phyloP scores from a whole-genome alignment of 2,329 filamentous ascomycete genomes.

The Alternaria postmessia region DNA sequence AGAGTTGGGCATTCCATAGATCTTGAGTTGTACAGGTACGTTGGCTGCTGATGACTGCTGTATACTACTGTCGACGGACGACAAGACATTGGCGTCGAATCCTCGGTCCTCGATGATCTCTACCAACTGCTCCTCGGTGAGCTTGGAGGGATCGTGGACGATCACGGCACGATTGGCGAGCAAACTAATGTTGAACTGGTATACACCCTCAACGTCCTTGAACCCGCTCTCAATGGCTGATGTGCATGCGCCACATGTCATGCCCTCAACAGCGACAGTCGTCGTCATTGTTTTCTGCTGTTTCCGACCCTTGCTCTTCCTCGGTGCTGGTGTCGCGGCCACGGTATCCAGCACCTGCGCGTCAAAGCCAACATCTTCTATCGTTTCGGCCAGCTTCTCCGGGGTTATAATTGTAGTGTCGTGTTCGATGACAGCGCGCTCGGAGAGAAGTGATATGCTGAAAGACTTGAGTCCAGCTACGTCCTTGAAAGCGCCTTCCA shows the following conservation, averaged over 20 bases:
- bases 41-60: conserved; percentile 63
- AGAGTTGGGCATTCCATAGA: conserved; percentile 81
- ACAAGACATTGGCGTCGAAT: conserved; percentile 85
- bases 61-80: conserved; percentile 69
- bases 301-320: conserved; percentile 49
- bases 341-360: conserved; percentile 79
- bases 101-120: conserved; percentile 89
- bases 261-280: conserved; percentile 89
- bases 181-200: conserved; percentile 94
- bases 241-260: conserved; percentile 98
- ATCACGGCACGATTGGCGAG: conserved; percentile 91
- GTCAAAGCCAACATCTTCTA: conserved; percentile 78
- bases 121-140: conserved; percentile 76
- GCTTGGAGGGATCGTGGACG: conserved; percentile 76
- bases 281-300: conserved; percentile 69
- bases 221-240: conserved; percentile 89
- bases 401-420: conserved; percentile 65
- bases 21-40: conserved; percentile 77
- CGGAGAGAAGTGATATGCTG: conserved; percentile 83
- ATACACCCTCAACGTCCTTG: conserved; percentile 75
- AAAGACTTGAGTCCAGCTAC: conserved; percentile 76
- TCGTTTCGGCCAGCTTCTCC: conserved; percentile 64
- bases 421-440: conserved; percentile 85
- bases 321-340: conserved; percentile 49
- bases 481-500: conserved; percentile 81